Percentiles rank a stretch among this genome's conserved stretches.
Evolutionary conservation across 768 basidiomycete species (phyloP).

Genomic region (Russula abietina): DNA sequence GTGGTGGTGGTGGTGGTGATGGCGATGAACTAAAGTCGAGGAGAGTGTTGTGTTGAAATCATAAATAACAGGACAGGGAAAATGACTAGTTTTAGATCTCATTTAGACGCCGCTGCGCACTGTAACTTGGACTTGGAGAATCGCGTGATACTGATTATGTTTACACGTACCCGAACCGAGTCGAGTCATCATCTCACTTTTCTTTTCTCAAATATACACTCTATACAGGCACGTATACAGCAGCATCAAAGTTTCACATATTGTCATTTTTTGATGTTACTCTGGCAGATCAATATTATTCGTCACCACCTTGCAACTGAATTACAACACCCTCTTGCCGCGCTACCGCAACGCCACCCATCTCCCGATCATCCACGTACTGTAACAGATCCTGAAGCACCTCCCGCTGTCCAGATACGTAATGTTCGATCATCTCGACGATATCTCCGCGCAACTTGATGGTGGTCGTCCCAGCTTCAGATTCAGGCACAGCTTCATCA

Average conservation of each 20-base stretch:
- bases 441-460: slow-evolving; percentile 49
- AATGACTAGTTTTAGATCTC: too few species aligned
- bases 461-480: neutral
- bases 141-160: too few species aligned
- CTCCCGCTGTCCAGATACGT: slow-evolving; percentile 41
- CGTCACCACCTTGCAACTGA: slow-evolving; percentile 37
- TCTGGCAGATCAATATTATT: neutral
- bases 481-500: neutral
- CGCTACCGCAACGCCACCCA: slow-evolving; percentile 42
- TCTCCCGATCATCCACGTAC: slow-evolving; percentile 45
- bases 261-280: too few species aligned
- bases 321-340: slow-evolving; percentile 49
- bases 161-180: too few species aligned
- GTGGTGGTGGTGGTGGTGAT: neutral
- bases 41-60: neutral
- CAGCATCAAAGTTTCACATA: too few species aligned
- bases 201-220: too few species aligned
- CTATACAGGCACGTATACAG: too few species aligned
- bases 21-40: neutral
- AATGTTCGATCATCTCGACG: slow-evolving; percentile 56
- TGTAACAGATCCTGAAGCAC: slow-evolving; percentile 39
- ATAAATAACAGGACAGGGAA: neutral
- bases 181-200: too few species aligned
- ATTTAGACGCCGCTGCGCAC: too few species aligned
- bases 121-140: too few species aligned